Percentiles rank a stretch among this genome's conserved stretches.
Conservation (phyloP, 371 early-diverging fungal genomes). For the Coemansia sp. region DNA sequence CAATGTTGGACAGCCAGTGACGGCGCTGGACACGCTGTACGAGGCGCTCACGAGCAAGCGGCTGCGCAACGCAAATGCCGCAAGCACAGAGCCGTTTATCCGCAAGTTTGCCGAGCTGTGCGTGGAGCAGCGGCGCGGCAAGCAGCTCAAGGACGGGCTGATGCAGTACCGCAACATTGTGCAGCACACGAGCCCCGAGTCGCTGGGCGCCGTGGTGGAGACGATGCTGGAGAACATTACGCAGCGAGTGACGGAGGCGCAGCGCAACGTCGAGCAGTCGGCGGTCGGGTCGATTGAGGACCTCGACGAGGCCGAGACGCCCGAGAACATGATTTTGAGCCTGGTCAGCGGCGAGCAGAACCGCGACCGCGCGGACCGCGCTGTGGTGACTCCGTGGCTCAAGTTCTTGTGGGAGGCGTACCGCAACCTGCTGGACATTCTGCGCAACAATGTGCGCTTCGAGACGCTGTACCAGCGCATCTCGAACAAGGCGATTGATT, state of each 20-base stretch:
- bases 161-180: conserved; percentile 96
- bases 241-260: conserved; percentile 86
- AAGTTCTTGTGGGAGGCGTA: conserved; percentile 98
- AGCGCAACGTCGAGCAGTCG: conserved; percentile 87
- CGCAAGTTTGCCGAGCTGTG: conserved; percentile 90
- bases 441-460: conserved; percentile 93
- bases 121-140: conserved; percentile 85
- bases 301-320: conserved; percentile 94
- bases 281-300: conserved; percentile 83
- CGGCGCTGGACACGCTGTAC: conserved; percentile 87
- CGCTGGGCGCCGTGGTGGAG: conserved; percentile 86
- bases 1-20: conserved; percentile 80
- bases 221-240: conserved; percentile 84
- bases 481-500: conserved; percentile 90
- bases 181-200: conserved; percentile 87
- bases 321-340: conserved; percentile 92
- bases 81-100: conserved; percentile 87
- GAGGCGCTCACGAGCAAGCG: conserved; percentile 89
- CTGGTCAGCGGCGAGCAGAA: conserved; percentile 91
- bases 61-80: conserved; percentile 74
- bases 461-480: conserved; percentile 88
- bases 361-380: conserved; percentile 95
- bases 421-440: conserved; percentile 91
- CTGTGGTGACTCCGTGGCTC: conserved; percentile 96
- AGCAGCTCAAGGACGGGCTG: conserved; percentile 92